Conservation (phyloP, 345 rosid genomes). For the Erodium maritimum region DNA sequence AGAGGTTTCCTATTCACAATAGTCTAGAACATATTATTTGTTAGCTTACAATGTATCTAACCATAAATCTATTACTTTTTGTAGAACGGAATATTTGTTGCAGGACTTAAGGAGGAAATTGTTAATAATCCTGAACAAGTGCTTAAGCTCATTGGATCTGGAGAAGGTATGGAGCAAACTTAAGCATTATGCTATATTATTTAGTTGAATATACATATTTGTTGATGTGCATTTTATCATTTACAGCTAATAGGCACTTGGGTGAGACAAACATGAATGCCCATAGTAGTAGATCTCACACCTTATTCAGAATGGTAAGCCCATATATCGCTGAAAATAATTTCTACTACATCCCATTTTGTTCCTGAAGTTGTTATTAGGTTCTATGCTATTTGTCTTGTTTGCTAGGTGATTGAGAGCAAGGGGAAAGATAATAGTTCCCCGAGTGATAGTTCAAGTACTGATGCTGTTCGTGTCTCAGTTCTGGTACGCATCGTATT, state of each 20-base stretch:
- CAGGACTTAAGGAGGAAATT: slow-evolving; percentile 81
- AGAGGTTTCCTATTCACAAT: slow-evolving; percentile 43
- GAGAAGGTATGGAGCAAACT: slow-evolving; percentile 59
- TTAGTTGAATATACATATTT: not conserved
- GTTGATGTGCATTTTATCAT: slow-evolving; percentile 8
- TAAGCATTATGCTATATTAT: not conserved
- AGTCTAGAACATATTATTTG: slow-evolving; percentile 5
- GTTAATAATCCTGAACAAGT: slow-evolving; percentile 78
- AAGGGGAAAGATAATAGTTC: slow-evolving; percentile 40
- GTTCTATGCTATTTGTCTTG: slow-evolving; percentile 1
- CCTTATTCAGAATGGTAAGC: slow-evolving; percentile 88
- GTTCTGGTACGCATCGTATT: slow-evolving; percentile 49
- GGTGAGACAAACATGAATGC: slow-evolving; percentile 95
- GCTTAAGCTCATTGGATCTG: slow-evolving; percentile 61
- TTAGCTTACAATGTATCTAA: slow-evolving; percentile 5
- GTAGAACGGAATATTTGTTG: slow-evolving; percentile 82
- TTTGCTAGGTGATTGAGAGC: slow-evolving; percentile 77
- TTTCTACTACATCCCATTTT: not conserved
- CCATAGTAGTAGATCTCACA: slow-evolving; percentile 94
- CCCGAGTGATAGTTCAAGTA: slow-evolving; percentile 21
- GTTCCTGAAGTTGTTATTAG: not conserved
- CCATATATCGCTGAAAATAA: not conserved
- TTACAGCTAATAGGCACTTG: slow-evolving; percentile 73
- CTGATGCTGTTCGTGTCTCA: slow-evolving; percentile 77
- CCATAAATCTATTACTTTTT: slow-evolving; percentile 11